Conservation (phyloP, 2,329 filamentous ascomycete genomes). For the Mycogone perniciosa region DNA sequence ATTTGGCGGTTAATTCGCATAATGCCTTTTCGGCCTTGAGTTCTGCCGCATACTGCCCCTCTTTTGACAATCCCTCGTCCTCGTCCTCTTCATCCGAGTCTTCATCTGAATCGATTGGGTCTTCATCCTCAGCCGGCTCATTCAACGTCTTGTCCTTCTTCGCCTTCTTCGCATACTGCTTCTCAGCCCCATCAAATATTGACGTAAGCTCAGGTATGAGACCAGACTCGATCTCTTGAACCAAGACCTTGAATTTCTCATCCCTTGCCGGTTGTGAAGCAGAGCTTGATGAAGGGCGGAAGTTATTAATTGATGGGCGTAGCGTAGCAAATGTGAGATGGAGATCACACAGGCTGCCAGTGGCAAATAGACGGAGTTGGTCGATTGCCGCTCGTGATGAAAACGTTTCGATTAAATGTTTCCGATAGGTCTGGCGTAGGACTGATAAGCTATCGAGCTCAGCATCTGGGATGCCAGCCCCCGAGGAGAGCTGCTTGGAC, state of each 20-base stretch:
- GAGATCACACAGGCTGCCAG: slow-evolving; percentile 73
- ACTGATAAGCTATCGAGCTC: slow-evolving; percentile 56
- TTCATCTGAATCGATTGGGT: slow-evolving; percentile 59
- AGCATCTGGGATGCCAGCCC: slow-evolving; percentile 48
- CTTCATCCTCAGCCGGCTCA: slow-evolving; percentile 64
- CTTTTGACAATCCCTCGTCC: slow-evolving; percentile 47
- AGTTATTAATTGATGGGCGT: slow-evolving; percentile 45
- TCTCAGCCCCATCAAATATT: slow-evolving; percentile 73
- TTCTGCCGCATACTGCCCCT: slow-evolving; percentile 56
- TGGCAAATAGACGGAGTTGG: slow-evolving; percentile 67
- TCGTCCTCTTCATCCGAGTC: slow-evolving; percentile 48
- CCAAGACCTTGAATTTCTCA: slow-evolving; percentile 37
- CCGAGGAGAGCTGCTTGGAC: slow-evolving; percentile 47
- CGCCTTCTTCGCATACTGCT: slow-evolving; percentile 65
- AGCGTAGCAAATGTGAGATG: slow-evolving; percentile 74
- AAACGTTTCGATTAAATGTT: slow-evolving; percentile 60
- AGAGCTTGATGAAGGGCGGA: slow-evolving; percentile 20
- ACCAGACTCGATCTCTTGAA: slow-evolving; percentile 61
- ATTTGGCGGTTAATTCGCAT: slow-evolving; percentile 78
- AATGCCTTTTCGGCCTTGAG: slow-evolving; percentile 78
- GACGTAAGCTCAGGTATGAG: slow-evolving; percentile 63
- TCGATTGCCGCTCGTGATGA: slow-evolving; percentile 66
- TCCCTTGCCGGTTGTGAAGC: slow-evolving; percentile 17
- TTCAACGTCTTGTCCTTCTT: slow-evolving; percentile 52
- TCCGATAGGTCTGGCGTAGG: slow-evolving; percentile 51